These are phyloP conservation scores for Sporisorium scitamineum DNA, from an alignment of 1,284 basidiomycete genomes.

Conservation along the genomic window DNA sequence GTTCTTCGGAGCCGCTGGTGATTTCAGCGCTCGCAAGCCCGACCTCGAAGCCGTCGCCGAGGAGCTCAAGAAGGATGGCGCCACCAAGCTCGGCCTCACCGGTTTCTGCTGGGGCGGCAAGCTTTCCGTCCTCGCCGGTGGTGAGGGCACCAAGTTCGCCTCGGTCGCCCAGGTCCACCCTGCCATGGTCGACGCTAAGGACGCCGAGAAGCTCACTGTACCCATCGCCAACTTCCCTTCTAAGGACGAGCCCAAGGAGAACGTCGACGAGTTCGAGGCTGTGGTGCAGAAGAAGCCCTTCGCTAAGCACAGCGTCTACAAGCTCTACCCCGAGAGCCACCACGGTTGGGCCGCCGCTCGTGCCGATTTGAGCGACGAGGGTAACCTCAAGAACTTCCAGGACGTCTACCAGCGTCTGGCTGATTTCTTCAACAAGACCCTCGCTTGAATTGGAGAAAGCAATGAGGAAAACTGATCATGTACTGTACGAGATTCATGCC, in stretches of 20 bases:
- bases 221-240: conserved; percentile 76
- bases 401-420: conserved; percentile 74
- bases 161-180: conserved; percentile 59
- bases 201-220: conserved; percentile 73
- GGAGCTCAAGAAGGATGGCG: conserved; percentile 72
- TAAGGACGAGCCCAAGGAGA: conserved; percentile 74
- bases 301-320: conserved; percentile 74
- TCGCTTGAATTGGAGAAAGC: conserved; percentile 15
- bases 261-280: conserved; percentile 72
- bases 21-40: conserved; percentile 72
- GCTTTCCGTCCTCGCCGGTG: conserved; percentile 45
- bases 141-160: conserved; percentile 52
- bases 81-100: conserved; percentile 71
- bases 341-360: conserved; percentile 81
- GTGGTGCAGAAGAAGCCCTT: conserved; percentile 71
- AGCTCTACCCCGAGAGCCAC: conserved; percentile 72
- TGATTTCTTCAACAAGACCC: conserved; percentile 55
- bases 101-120: conserved; percentile 72
- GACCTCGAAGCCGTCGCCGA: conserved; percentile 73
- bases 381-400: conserved; percentile 78
- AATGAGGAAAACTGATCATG: not conserved
- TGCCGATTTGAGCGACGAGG: conserved; percentile 75
- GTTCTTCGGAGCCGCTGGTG: conserved; percentile 64
- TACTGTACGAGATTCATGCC: not conserved
- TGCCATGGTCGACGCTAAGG: conserved; percentile 74